Conservation (phyloP, 208 protist genomes). For the Blastocrithidia nonstop region DNA sequence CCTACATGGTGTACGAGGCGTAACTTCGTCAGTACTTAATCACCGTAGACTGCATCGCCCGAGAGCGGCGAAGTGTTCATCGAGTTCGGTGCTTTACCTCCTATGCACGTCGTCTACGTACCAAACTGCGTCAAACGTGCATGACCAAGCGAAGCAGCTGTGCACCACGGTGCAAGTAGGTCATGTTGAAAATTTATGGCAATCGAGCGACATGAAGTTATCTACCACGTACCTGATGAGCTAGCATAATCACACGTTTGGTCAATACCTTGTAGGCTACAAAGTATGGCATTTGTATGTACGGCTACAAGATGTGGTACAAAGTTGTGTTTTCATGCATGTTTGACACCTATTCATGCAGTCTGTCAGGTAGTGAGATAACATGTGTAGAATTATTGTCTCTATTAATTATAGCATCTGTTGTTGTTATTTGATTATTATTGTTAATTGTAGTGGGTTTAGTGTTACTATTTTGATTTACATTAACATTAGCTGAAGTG, state of each 20-base stretch:
- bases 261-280: constrained; percentile 46
- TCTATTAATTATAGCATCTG: too few species aligned
- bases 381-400: too few species aligned
- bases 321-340: too few species aligned
- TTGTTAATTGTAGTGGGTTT: too few species aligned
- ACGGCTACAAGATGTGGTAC: constrained; percentile 19
- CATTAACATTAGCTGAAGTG: too few species aligned
- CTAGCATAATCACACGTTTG: constrained; percentile 15
- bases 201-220: constrained; percentile 41
- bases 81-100: constrained; percentile 38
- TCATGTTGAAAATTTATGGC: constrained; percentile 29
- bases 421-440: too few species aligned
- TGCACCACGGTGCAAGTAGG: constrained; percentile 33
- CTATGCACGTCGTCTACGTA: constrained; percentile 22
- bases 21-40: constrained; percentile 44
- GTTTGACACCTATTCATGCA: too few species aligned
- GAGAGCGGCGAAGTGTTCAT: constrained; percentile 35
- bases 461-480: too few species aligned
- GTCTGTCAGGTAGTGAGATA: too few species aligned
- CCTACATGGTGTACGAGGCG: constrained; percentile 21
- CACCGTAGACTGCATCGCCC: constrained; percentile 19
- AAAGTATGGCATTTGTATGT: constrained; percentile 56
- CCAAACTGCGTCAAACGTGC: constrained; percentile 34
- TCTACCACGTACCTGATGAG: constrained; percentile 20
- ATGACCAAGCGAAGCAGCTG: constrained; percentile 35